Evolutionary conservation across 371 early-diverging fungal species (phyloP).

Genomic region (Mortierella sp.): DNA sequence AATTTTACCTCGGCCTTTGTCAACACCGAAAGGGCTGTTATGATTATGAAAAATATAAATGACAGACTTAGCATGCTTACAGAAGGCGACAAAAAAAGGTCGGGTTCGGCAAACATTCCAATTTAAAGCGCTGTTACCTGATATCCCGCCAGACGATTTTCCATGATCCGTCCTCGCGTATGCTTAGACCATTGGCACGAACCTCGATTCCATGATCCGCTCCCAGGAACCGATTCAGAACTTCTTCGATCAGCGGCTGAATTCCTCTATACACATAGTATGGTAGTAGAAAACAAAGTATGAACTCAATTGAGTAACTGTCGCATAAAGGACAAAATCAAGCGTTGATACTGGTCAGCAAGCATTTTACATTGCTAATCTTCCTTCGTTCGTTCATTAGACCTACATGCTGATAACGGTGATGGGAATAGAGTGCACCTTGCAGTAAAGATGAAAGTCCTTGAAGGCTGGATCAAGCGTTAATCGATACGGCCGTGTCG

Average conservation of each 20-base stretch:
- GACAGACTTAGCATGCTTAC: too few species aligned
- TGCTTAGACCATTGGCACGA: conserved; percentile 27
- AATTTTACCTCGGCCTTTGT: conserved; percentile 39
- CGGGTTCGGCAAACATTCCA: too few species aligned
- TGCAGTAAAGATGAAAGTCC: conserved; percentile 20
- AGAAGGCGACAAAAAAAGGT: too few species aligned
- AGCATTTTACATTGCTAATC: background rate
- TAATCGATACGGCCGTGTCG: conserved; percentile 13
- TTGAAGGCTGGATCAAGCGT: conserved; percentile 32
- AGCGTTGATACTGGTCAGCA: background rate
- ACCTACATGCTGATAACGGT: conserved; percentile 39
- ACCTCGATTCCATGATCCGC: conserved; percentile 25
- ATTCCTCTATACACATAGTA: conserved; percentile 24
- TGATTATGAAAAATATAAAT: too few species aligned
- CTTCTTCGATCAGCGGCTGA: conserved; percentile 31
- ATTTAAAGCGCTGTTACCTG: conserved; percentile 25
- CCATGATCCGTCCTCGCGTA: conserved; percentile 29
- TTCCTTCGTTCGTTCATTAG: background rate
- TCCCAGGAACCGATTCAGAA: conserved; percentile 28
- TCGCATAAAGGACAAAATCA: too few species aligned
- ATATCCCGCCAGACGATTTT: conserved; percentile 38
- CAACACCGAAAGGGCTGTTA: conserved; percentile 36
- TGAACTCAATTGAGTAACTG: too few species aligned
- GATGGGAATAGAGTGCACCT: conserved; percentile 22
- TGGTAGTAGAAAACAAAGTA: too few species aligned